These are phyloP conservation scores for Saitozyma sp. DNA, from an alignment of 768 basidiomycete genomes.

Conservation along the genomic window DNA sequence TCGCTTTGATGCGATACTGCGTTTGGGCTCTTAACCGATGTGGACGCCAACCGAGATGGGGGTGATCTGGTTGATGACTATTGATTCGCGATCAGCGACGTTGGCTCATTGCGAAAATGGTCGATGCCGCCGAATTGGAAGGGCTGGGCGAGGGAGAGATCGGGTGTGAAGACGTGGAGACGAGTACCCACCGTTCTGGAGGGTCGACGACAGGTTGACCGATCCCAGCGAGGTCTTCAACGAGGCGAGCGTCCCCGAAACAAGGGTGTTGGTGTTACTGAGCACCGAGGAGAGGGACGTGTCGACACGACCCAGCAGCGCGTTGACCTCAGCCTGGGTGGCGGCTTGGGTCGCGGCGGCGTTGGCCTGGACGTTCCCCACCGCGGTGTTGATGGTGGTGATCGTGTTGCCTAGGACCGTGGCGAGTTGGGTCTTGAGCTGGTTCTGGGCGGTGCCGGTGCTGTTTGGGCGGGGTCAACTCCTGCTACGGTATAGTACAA, in stretches of 20 bases:
- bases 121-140: no score
- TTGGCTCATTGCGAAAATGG: no score
- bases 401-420: background rate
- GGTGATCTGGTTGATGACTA: no score
- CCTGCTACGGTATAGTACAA: no score
- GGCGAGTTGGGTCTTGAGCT: background rate
- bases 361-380: slow-evolving; percentile 5
- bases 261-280: background rate
- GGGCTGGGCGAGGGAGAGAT: no score
- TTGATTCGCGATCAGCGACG: no score
- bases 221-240: slow-evolving; percentile 5
- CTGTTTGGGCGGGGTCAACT: no score
- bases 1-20: no score
- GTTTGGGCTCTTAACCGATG: no score
- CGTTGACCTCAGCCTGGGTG: background rate
- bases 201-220: background rate
- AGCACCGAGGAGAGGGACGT: slow-evolving; percentile 3
- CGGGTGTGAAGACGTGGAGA: background rate
- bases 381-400: slow-evolving; percentile 6
- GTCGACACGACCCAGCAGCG: background rate
- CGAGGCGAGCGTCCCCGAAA: background rate
- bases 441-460: no score
- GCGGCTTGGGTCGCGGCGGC: slow-evolving; percentile 2
- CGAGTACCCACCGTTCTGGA: background rate
- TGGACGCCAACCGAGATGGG: no score